Conservation (phyloP, 805 yeast species). For the Priceomyces castillae region DNA sequence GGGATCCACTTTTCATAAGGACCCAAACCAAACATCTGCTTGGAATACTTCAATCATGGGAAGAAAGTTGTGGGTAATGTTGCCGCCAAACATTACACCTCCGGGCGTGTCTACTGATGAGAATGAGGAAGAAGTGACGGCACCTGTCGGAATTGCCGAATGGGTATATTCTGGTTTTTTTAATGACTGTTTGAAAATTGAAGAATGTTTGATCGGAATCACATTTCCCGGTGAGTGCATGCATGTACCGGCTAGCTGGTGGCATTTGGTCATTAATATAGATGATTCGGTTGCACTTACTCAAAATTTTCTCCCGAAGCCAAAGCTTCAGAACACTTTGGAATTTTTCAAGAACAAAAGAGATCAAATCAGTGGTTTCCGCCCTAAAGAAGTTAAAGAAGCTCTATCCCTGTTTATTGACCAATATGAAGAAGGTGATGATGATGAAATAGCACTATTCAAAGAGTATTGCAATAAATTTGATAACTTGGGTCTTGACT, state of each 20-base stretch:
- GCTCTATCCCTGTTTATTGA: slow-evolving; percentile 24
- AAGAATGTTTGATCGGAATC: slow-evolving; percentile 63
- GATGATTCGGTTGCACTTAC: slow-evolving; percentile 84
- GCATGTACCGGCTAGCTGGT: slow-evolving; percentile 95
- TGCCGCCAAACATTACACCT: slow-evolving; percentile 72
- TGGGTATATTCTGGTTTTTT: slow-evolving; percentile 85
- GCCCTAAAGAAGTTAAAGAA: slow-evolving; percentile 48
- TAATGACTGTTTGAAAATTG: slow-evolving; percentile 59
- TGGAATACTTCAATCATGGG: slow-evolving; percentile 85
- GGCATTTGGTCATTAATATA: slow-evolving; percentile 90
- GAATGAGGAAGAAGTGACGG: slow-evolving; percentile 82
- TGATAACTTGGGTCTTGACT: slow-evolving; percentile 20
- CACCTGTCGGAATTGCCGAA: slow-evolving; percentile 90
- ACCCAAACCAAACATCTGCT: slow-evolving; percentile 86
- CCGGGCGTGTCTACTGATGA: slow-evolving; percentile 82
- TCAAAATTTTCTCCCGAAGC: slow-evolving; percentile 78
- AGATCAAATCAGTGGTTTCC: slow-evolving; percentile 79
- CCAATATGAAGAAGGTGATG: slow-evolving; percentile 6
- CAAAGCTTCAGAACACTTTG: slow-evolving; percentile 59
- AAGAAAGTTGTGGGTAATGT: slow-evolving; percentile 81
- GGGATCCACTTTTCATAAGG: slow-evolving; percentile 91
- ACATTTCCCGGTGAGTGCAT: slow-evolving; percentile 81
- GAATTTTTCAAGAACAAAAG: slow-evolving; percentile 64
- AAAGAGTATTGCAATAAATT: slow-evolving; percentile 25
- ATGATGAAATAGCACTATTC: slow-evolving; percentile 17